phyloP scores from a whole-genome alignment of 768 basidiomycete species.

The Boletales sp. region DNA sequence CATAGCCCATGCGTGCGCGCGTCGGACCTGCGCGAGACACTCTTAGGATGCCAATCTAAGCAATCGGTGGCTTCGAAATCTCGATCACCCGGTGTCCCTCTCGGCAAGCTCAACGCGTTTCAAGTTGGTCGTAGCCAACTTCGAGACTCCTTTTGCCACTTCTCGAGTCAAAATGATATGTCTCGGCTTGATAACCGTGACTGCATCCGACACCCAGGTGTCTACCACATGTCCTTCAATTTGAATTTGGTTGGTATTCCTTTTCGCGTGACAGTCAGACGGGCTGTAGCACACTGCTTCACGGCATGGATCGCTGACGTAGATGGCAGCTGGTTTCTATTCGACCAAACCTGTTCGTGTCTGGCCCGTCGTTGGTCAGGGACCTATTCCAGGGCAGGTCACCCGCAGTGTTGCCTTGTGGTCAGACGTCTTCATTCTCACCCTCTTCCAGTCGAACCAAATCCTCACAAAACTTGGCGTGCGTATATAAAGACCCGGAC shows the following conservation, averaged over 20 bases:
- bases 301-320: not conserved
- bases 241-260: slow-evolving; percentile 1
- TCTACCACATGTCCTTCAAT: slow-evolving; percentile 3
- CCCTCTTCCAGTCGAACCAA: not conserved
- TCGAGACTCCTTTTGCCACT: too few species aligned
- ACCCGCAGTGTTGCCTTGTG: not conserved
- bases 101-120: not conserved
- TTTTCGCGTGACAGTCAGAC: not conserved
- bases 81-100: not conserved
- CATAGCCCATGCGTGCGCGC: not conserved
- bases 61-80: not conserved
- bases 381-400: not conserved
- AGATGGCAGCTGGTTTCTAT: not conserved
- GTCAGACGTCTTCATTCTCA: slow-evolving; percentile 1
- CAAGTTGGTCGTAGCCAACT: not conserved
- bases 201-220: not conserved
- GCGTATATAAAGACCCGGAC: slow-evolving; percentile 13
- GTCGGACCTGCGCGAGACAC: not conserved
- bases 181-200: not conserved
- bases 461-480: not conserved
- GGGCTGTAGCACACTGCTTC: not conserved
- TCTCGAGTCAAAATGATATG: not conserved
- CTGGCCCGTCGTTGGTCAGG: not conserved
- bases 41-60: slow-evolving; percentile 1
- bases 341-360: not conserved